A percentile compares a stretch with the other conserved stretches of the same genome.
Evolutionary conservation across 176 grass and related monocot genomes (phyloP).

Genomic region (Zoysia japonica): DNA sequence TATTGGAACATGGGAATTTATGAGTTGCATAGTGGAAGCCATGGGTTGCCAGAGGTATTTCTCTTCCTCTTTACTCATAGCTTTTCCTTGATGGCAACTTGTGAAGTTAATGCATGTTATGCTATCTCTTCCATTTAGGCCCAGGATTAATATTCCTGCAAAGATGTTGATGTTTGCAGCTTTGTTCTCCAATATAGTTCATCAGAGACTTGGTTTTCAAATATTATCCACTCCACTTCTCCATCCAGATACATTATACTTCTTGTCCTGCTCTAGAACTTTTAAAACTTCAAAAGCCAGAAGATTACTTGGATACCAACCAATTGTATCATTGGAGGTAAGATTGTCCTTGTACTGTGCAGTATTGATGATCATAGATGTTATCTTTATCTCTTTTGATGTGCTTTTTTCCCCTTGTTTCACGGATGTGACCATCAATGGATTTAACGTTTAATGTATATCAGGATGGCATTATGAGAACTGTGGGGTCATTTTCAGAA

Average conservation of each 20-base stretch:
- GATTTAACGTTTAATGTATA: neutral
- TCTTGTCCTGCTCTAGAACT: slow-evolving; percentile 72
- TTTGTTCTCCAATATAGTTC: slow-evolving; percentile 46
- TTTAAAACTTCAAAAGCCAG: slow-evolving; percentile 81
- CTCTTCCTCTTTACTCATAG: slow-evolving; percentile 7
- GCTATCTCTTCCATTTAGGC: slow-evolving; percentile 57
- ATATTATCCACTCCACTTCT: slow-evolving; percentile 47
- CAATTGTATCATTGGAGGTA: slow-evolving; percentile 79
- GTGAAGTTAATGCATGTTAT: slow-evolving; percentile 44
- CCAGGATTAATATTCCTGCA: slow-evolving; percentile 70
- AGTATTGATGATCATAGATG: slow-evolving; percentile 24
- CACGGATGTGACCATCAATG: too few relatives aligned
- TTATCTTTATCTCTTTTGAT: neutral
- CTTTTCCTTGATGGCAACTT: slow-evolving; percentile 19
- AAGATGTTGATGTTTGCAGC: slow-evolving; percentile 51
- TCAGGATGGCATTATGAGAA: slow-evolving; percentile 73
- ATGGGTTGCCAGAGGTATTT: slow-evolving; percentile 83
- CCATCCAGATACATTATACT: slow-evolving; percentile 50
- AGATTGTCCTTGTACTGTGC: slow-evolving; percentile 26
- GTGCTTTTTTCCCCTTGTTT: neutral
- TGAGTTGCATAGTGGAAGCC: slow-evolving; percentile 73
- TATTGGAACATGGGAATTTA: slow-evolving; percentile 83
- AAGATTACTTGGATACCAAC: slow-evolving; percentile 69
- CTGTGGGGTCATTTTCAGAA: slow-evolving; percentile 60
- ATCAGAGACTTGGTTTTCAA: slow-evolving; percentile 50